Percentiles rank a stretch among this genome's conserved stretches.
phyloP scores from a whole-genome alignment of 345 rosid species.

The Dipteronia sinensis region DNA sequence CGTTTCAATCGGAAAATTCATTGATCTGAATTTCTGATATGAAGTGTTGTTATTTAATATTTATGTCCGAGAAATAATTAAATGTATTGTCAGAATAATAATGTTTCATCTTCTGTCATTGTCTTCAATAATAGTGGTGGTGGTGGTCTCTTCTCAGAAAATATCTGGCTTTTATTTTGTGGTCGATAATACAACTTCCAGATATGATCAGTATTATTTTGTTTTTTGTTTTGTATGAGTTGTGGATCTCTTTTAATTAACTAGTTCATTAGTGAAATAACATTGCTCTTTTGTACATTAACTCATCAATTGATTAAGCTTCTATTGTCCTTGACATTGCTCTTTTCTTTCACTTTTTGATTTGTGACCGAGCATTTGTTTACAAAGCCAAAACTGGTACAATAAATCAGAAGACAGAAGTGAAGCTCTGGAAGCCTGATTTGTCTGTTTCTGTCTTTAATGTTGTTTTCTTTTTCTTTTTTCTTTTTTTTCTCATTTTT shows the following conservation, averaged over 20 bases:
- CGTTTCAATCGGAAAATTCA: conserved; percentile 25
- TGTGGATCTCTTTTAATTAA: no score
- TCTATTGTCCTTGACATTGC: neutral
- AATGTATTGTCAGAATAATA: conserved; percentile 9
- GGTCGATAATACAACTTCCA: neutral
- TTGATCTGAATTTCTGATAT: conserved; percentile 29
- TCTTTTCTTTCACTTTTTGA: neutral
- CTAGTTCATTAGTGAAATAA: no score
- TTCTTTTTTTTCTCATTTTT: no score
- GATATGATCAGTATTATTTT: neutral
- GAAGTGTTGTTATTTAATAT: conserved; percentile 30
- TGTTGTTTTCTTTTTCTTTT: no score
- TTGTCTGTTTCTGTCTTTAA: no score
- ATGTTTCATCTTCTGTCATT: neutral
- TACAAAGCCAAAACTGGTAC: neutral
- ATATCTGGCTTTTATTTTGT: neutral
- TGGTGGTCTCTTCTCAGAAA: neutral
- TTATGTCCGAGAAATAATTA: conserved; percentile 6
- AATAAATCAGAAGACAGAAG: neutral
- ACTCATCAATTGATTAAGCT: no score
- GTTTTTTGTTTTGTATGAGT: no score
- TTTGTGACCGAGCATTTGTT: neutral
- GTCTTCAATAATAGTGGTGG: no score
- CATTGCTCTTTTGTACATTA: no score
- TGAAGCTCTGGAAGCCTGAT: no score